These are phyloP conservation scores for Axilococcus clingmanii DNA, from an alignment of 139 green algal genomes.

Conservation along the genomic window DNA sequence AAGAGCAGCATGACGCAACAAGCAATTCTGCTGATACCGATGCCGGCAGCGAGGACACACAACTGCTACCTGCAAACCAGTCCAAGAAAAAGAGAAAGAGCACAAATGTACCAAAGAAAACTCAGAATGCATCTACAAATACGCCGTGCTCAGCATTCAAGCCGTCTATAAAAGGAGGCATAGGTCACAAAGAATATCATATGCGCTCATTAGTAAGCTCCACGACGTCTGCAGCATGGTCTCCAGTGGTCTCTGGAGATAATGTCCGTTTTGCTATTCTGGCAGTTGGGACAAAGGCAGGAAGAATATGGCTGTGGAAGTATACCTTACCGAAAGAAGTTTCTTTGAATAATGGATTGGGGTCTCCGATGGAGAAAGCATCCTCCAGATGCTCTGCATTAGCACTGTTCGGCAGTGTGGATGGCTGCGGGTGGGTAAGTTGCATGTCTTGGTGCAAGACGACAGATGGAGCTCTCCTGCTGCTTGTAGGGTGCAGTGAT, in stretches of 20 bases:
- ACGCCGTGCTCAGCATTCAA: not conserved
- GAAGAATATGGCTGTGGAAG: slow-evolving; percentile 35
- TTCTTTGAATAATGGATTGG: not conserved
- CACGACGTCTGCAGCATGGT: slow-evolving; percentile 12
- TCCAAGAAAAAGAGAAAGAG: too few relatives aligned
- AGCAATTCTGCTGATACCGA: too few relatives aligned
- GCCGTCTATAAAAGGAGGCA: too few relatives aligned
- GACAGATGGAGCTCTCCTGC: slow-evolving; percentile 3
- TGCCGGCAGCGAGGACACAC: too few relatives aligned
- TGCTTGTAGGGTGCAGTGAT: slow-evolving; percentile 19
- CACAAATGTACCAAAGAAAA: too few relatives aligned
- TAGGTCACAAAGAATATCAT: slow-evolving; percentile 7
- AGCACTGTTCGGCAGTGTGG: slow-evolving; percentile 15
- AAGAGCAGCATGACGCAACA: too few relatives aligned
- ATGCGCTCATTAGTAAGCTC: not conserved
- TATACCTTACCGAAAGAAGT: slow-evolving; percentile 5
- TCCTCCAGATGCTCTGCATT: slow-evolving; percentile 1
- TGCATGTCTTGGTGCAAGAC: slow-evolving; percentile 11
- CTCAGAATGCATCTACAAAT: too few relatives aligned
- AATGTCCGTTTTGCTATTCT: slow-evolving; percentile 6
- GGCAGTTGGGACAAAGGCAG: slow-evolving; percentile 22
- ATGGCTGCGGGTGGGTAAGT: slow-evolving; percentile 3
- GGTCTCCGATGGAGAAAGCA: not conserved
- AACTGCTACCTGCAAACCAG: too few relatives aligned
- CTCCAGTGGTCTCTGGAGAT: slow-evolving; percentile 1